Base-by-base conservation (phyloP, 352 stramenopile genomes). In the Salisapilia sapeloensis region DNA sequence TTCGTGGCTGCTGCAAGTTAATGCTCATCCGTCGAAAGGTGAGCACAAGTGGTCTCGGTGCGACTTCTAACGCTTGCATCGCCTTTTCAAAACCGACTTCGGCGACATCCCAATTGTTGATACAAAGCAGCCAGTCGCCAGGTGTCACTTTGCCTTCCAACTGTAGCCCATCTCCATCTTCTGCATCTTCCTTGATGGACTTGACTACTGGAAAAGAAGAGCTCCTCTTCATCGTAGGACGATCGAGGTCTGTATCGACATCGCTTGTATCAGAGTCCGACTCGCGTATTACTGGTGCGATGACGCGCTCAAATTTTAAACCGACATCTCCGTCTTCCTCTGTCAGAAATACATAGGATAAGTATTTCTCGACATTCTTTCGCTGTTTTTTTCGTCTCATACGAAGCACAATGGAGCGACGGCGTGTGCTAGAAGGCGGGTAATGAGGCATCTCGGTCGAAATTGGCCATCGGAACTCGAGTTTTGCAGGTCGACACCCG, bases 91-190 rank as follows among this genome's bases (percentile, higher is more conserved):
- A 75, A 26, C 62, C 62, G 34, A 82, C 42, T 23, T 53, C 44
- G 25, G 55, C 60, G 10, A 79, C 59, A 40, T 79, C 66, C 34
- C 59, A 53, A 48, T 79, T 57, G 33, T 79, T 82, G 40, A 82
- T 76, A n/a, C 59, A 76, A 17, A 82, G 44, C 27, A 82, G 42
- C 32, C 64, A 40, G 40, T 82, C 66, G 9, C 60, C 62, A 10
- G 56, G 45, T 4, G 45, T 53, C 27, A 61, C 49, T 14, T 38
- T 37, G 33, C n/a, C n/a, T n/a, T n/a, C n/a, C n/a, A n/a, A n/a
- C n/a, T n/a, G n/a, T n/a, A n/a, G n/a, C n/a, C n/a, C n/a, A n/a
- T n/a, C n/a, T n/a, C n/a, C n/a, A n/a, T n/a, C n/a, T n/a, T n/a
- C n/a, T n/a, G n/a, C n/a, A n/a, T n/a, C n/a, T n/a, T n/a, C n/a